Evolutionary conservation across 2,329 filamentous ascomycete species (phyloP).

Genomic region (Lachnellula subtilissima): DNA sequence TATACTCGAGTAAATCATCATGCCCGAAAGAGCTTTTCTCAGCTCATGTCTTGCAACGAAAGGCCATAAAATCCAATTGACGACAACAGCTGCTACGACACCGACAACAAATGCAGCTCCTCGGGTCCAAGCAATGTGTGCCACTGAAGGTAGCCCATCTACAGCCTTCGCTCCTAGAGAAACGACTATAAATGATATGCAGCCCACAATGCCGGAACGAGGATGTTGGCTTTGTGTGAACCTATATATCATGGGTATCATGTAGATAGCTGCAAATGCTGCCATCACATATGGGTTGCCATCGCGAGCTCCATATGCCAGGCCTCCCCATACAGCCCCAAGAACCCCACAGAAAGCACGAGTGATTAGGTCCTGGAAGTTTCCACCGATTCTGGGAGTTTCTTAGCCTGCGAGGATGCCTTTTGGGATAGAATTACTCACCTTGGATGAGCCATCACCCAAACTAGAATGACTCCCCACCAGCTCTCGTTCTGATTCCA

Average conservation of each 20-base stretch:
- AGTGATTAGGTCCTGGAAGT: conserved; percentile 52
- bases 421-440: conserved; percentile 20
- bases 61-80: conserved; percentile 58
- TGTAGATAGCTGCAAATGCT: conserved; percentile 50
- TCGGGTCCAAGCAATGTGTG: conserved; percentile 41
- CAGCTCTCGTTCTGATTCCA: conserved; percentile 52
- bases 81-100: conserved; percentile 47
- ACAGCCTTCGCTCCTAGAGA: conserved; percentile 38
- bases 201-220: conserved; percentile 54
- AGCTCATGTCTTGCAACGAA: conserved; percentile 57
- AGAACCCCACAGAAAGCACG: conserved; percentile 45
- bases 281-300: conserved; percentile 53
- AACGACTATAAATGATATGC: conserved; percentile 51
- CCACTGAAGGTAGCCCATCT: conserved; percentile 31
- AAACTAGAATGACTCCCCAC: conserved; percentile 55
- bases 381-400: conserved; percentile 46
- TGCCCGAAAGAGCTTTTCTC: conserved; percentile 48
- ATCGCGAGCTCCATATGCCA: conserved; percentile 45
- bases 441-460: conserved; percentile 51
- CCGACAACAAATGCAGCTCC: conserved; percentile 50
- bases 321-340: conserved; percentile 51
- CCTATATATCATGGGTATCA: conserved; percentile 56
- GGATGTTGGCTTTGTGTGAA: conserved; percentile 52
- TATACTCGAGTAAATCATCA: conserved; percentile 54
- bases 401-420: neutral